These are phyloP conservation scores for Astragalus glycyphyllos DNA, from an alignment of 306 rosid species.

Conservation along the genomic window DNA sequence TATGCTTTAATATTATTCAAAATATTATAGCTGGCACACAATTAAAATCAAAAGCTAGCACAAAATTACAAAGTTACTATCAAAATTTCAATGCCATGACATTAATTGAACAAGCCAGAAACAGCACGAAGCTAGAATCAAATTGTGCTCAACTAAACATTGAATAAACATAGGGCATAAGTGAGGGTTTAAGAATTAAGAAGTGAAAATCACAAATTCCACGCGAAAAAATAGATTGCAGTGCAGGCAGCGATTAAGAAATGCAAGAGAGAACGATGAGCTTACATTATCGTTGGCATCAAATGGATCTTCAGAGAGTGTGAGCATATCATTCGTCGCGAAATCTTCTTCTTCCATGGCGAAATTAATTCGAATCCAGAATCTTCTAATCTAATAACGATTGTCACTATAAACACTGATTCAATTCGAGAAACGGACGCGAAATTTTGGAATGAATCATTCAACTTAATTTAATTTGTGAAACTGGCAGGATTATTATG, in stretches of 20 bases:
- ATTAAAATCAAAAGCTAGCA: not conserved
- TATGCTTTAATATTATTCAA: not conserved
- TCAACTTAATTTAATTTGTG: not conserved
- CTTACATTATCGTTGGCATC: slow-evolving; percentile 62
- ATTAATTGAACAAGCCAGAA: slow-evolving; percentile 11
- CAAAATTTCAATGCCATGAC: slow-evolving; percentile 4
- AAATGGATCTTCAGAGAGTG: slow-evolving; percentile 54
- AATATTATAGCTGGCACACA: not conserved
- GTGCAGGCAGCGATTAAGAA: too few species aligned
- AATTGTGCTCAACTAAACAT: not conserved
- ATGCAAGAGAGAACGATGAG: slow-evolving; percentile 40
- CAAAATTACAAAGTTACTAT: not conserved
- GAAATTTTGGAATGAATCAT: slow-evolving; percentile 9
- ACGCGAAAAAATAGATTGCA: too few species aligned
- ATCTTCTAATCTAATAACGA: slow-evolving; percentile 37
- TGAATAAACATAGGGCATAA: slow-evolving; percentile 4
- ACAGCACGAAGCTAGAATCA: slow-evolving; percentile 17
- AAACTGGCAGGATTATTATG: slow-evolving; percentile 13
- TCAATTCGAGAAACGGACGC: slow-evolving; percentile 27
- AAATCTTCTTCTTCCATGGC: slow-evolving; percentile 80
- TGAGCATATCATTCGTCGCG: slow-evolving; percentile 52
- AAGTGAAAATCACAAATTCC: too few species aligned
- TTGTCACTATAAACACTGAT: not conserved
- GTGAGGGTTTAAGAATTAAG: slow-evolving; percentile 37
- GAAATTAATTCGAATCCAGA: slow-evolving; percentile 39